A percentile compares a stretch with the other conserved stretches of the same genome.
These are phyloP conservation scores for Penstemon davidsonii DNA, from an alignment of 257 asterid species.

Conservation along the genomic window DNA sequence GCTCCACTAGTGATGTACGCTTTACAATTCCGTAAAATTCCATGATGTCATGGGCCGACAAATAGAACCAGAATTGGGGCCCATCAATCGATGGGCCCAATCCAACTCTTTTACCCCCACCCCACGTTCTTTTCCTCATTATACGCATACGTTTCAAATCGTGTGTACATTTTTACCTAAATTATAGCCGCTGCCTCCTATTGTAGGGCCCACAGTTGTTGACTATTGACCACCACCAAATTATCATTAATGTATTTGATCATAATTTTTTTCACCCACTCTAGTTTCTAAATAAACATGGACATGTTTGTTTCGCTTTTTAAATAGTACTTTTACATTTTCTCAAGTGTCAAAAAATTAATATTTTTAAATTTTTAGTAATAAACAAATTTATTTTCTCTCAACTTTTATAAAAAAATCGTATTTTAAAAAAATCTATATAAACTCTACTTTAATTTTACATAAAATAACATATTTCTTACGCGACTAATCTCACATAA, in stretches of 20 bases:
- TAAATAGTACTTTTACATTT: too few species aligned
- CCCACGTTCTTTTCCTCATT: conserved; percentile 36
- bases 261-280: neutral
- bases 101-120: neutral
- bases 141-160: conserved; percentile 22
- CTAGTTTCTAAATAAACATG: too few species aligned
- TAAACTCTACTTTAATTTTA: too few species aligned
- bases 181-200: conserved; percentile 24
- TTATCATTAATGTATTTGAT: neutral
- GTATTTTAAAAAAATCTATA: too few species aligned
- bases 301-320: too few species aligned
- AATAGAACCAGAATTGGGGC: conserved; percentile 28
- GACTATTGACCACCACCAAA: conserved; percentile 21
- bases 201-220: conserved; percentile 22
- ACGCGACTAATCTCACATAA: too few species aligned
- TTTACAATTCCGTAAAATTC: neutral
- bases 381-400: too few species aligned
- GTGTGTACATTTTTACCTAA: conserved; percentile 24
- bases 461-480: too few species aligned
- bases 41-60: conserved; percentile 40
- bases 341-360: too few species aligned
- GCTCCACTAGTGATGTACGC: conserved; percentile 7
- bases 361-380: too few species aligned
- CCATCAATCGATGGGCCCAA: neutral
- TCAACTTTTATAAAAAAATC: too few species aligned